phyloP scores from a whole-genome alignment of 2,329 filamentous ascomycete species.

The Trichothecium roseum region DNA sequence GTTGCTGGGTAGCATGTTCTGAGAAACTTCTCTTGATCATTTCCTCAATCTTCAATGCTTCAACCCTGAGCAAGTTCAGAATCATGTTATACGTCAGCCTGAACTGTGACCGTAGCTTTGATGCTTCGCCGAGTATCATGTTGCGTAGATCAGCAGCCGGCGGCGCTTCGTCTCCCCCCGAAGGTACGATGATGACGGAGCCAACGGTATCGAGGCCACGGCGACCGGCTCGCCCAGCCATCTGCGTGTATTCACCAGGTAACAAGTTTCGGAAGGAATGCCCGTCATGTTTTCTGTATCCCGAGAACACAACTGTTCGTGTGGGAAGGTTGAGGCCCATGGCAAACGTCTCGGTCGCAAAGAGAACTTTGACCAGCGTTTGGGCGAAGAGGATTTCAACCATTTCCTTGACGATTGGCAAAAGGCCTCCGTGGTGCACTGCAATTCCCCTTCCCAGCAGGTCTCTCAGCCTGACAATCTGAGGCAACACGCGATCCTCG shows the following conservation, averaged over 20 bases:
- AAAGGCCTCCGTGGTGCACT: constrained; percentile 86
- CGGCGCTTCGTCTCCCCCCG: constrained; percentile 76
- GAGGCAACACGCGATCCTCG: constrained; percentile 82
- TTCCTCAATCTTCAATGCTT: constrained; percentile 96
- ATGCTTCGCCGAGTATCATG: constrained; percentile 94
- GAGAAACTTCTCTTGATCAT: constrained; percentile 99
- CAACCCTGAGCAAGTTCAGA: constrained; percentile 84
- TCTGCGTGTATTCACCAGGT: constrained; percentile 95
- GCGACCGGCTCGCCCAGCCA: constrained; percentile 94
- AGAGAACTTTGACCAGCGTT: constrained; percentile 90
- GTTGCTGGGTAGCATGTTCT: constrained; percentile 90
- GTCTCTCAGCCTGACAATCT: constrained; percentile 81
- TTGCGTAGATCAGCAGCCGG: constrained; percentile 72
- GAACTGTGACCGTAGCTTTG: constrained; percentile 92
- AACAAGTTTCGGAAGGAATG: constrained; percentile 83
- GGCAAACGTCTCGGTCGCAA: constrained; percentile 96
- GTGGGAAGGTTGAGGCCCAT: constrained; percentile 97
- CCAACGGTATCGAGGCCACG: constrained; percentile 94
- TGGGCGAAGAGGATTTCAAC: constrained; percentile 95
- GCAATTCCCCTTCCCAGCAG: constrained; percentile 82
- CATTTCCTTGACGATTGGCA: constrained; percentile 95
- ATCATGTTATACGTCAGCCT: constrained; percentile 99
- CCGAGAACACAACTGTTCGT: constrained; percentile 93
- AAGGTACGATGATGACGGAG: constrained; percentile 93
- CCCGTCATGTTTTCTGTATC: constrained; percentile 92